A percentile compares a stretch with the other conserved stretches of the same genome.
phyloP scores from a whole-genome alignment of 2,329 filamentous ascomycete genomes.

The Chaetomium sp. region DNA sequence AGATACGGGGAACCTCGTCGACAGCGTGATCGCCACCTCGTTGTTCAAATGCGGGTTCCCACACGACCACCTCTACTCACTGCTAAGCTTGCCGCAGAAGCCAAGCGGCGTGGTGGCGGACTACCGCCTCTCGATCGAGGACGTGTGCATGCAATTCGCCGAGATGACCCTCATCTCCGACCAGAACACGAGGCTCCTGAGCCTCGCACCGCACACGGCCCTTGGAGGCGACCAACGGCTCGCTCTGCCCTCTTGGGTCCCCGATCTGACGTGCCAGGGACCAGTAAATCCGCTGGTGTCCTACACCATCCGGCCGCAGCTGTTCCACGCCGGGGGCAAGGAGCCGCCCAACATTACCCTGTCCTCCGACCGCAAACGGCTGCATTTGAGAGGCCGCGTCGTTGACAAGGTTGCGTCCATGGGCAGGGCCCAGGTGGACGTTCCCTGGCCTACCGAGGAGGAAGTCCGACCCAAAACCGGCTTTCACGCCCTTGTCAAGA shows the following conservation, averaged over 20 bases:
- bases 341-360: background rate
- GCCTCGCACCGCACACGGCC: background rate
- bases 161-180: background rate
- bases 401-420: slow-evolving; percentile 2
- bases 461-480: background rate
- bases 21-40: slow-evolving; percentile 1
- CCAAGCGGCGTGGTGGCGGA: background rate
- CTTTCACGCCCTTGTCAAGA: background rate
- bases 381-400: background rate
- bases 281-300: background rate
- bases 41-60: background rate
- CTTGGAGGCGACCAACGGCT: background rate
- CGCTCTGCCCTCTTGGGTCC: slow-evolving; percentile 6
- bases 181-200: background rate
- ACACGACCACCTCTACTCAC: slow-evolving; percentile 12
- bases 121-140: background rate
- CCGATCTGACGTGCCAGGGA: slow-evolving; percentile 4
- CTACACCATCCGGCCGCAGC: slow-evolving; percentile 7
- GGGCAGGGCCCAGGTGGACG: background rate
- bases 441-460: slow-evolving; percentile 1
- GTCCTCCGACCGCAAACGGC: background rate
- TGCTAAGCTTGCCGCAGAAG: slow-evolving; percentile 1
- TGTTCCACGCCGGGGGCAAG: slow-evolving; percentile 6
- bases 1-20: background rate
- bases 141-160: slow-evolving; percentile 8